These are phyloP conservation scores for Ocimum tenuiflorum DNA, from an alignment of 257 asterid genomes.

Conservation along the genomic window DNA sequence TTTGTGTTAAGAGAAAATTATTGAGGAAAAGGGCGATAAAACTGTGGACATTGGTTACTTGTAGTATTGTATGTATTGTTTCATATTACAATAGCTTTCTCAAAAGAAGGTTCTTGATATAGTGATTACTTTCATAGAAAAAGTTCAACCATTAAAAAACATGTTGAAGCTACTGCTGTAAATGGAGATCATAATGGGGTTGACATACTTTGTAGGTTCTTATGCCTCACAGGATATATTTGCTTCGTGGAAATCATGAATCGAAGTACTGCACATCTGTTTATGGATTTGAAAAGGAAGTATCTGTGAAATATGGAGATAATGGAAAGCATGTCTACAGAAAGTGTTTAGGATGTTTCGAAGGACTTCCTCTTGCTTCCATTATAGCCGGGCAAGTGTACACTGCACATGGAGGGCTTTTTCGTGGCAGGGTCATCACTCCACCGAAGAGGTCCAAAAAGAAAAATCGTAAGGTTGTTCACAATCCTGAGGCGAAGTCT, in stretches of 20 bases:
- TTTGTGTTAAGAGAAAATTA: background rate
- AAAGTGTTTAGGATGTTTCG: constrained; percentile 94
- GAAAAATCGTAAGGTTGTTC: constrained; percentile 61
- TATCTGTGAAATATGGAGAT: constrained; percentile 64
- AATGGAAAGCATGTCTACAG: constrained; percentile 89
- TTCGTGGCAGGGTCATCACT: constrained; percentile 56
- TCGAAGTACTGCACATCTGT: constrained; percentile 96
- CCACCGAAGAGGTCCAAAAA: constrained; percentile 81
- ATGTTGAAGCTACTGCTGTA: background rate
- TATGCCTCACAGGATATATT: constrained; percentile 73
- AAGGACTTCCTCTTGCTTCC: constrained; percentile 97
- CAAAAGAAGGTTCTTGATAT: background rate
- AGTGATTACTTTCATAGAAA: constrained; percentile 2
- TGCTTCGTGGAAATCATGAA: constrained; percentile 96
- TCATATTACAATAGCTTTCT: constrained; percentile 5
- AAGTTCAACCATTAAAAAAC: background rate
- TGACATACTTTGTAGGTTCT: constrained; percentile 47
- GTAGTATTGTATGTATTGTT: background rate
- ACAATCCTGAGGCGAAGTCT: constrained; percentile 40
- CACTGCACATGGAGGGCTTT: constrained; percentile 97
- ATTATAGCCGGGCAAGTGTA: constrained; percentile 71
- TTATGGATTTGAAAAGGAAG: constrained; percentile 96
- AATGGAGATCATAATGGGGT: constrained; percentile 13
- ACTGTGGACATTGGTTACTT: background rate
- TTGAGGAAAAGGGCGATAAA: background rate